Evolutionary conservation across 108 stramenopile genomes (phyloP), one percentile per base, ranked within the genome.

Genomic region (Fistulifera pelliculosa): DNA sequence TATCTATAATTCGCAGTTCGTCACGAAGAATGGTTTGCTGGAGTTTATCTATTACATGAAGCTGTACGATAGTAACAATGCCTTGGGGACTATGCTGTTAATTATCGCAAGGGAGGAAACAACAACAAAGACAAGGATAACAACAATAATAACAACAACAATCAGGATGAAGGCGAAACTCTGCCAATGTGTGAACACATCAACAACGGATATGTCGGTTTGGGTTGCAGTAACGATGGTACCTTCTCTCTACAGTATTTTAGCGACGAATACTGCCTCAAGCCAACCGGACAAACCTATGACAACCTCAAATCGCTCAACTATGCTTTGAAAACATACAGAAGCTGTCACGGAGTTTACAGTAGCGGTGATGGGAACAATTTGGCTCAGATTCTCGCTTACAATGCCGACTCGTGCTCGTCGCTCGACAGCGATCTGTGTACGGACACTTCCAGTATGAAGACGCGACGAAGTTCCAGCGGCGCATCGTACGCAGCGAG

Each of bases 191-290:
- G 89, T 41, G 80, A 75, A 38, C 51, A 65, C 14, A 68, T 60
- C 51, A 69, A 72, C 41, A 70, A 77, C 49, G 69, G 66, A 23
- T 84, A 90, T 69, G 51, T 86, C 17, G 75, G 77, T 12, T 47
- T 86, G 27, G 84, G 79, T 41, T 90, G 89, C 60, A 58, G 45
- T 12, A 25, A 54, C 15, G 65, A 70, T 55, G 88, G 88, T 22
- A 47, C 62, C 22, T 90, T 86, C 56, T 69, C 68, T 41, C 71
- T 90, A 16, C 75, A 82, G 38, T 58, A 66, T 25, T 90, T 77
- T 59, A 79, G 68, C 50, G 89, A 90, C 62, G 54, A 64, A 41
- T 84, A 90, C 66, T 90, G 89, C 62, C 54, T 66, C 27, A 45
- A 64, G n/a, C 65, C 71, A 2, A 71, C 73, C 7, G 80, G 78